Evolutionary conservation across 2,329 filamentous ascomycete species (phyloP).

Genomic region (Aspergillus sp.): DNA sequence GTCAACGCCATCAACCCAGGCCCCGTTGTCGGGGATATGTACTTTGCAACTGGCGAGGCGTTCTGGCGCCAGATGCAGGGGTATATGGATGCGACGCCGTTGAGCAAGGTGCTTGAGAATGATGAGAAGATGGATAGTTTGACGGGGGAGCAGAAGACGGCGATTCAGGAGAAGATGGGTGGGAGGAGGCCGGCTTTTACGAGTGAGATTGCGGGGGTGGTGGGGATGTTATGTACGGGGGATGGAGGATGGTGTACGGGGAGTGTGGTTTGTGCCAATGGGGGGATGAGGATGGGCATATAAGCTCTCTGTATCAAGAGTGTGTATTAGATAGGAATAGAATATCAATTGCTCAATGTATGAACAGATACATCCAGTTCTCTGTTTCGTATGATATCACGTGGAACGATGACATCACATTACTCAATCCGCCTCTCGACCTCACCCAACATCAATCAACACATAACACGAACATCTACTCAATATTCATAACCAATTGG

Average conservation of each 20-base stretch:
- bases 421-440: neutral
- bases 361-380: no score
- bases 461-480: no score
- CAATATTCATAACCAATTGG: neutral
- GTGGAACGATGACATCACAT: neutral
- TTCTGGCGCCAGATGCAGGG: slow-evolving; percentile 56
- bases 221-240: slow-evolving; percentile 65
- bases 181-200: slow-evolving; percentile 59
- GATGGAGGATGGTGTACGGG: slow-evolving; percentile 75
- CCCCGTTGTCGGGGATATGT: slow-evolving; percentile 63
- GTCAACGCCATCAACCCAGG: slow-evolving; percentile 63
- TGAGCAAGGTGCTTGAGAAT: slow-evolving; percentile 55
- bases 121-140: slow-evolving; percentile 50
- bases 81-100: slow-evolving; percentile 58
- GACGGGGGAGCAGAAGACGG: slow-evolving; percentile 54
- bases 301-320: slow-evolving; percentile 1
- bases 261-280: slow-evolving; percentile 72
- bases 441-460: neutral
- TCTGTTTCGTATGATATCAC: neutral
- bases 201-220: slow-evolving; percentile 65
- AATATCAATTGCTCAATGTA: neutral
- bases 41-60: slow-evolving; percentile 47
- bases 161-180: slow-evolving; percentile 53
- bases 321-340: neutral
- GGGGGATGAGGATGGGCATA: slow-evolving; percentile 57